Percentiles rank a stretch among this genome's conserved stretches.
phyloP scores from a whole-genome alignment of 1,139 yeast species.

The Sugiyamaella castrensis region DNA sequence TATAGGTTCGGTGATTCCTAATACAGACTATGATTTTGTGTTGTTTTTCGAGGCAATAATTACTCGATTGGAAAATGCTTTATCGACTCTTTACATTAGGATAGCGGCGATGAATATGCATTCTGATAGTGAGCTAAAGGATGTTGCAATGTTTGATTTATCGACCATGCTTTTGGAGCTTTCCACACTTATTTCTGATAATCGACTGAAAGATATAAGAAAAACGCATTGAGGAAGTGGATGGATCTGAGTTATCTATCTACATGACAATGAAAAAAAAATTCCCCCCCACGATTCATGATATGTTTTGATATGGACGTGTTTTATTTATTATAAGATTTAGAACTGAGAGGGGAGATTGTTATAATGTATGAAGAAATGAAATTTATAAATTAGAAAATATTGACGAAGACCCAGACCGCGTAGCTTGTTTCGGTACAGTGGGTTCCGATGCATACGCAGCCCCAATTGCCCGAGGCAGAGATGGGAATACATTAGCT shows the following conservation, averaged over 20 bases:
- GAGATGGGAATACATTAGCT: no score
- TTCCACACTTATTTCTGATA: slow-evolving; percentile 3
- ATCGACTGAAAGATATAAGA: neutral
- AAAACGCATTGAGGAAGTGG: neutral
- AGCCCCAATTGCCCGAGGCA: no score
- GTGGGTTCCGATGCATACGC: no score
- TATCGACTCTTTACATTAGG: slow-evolving; percentile 29
- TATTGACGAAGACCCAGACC: no score
- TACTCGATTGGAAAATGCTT: slow-evolving; percentile 57
- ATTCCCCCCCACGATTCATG: no score
- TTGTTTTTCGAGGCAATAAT: slow-evolving; percentile 60
- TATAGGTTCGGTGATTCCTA: slow-evolving; percentile 24
- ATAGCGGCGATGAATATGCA: slow-evolving; percentile 21
- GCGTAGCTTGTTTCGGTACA: no score
- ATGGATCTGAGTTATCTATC: neutral
- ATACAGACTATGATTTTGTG: slow-evolving; percentile 41
- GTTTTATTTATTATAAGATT: neutral
- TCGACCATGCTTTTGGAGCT: slow-evolving; percentile 19
- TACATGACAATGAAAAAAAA: no score
- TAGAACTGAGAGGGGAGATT: no score
- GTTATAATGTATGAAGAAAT: no score
- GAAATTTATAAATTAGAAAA: no score
- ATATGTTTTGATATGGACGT: no score
- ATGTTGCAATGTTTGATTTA: slow-evolving; percentile 17
- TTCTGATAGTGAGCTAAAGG: slow-evolving; percentile 5